A percentile compares a stretch with the other conserved stretches of the same genome.
phyloP scores from a whole-genome alignment of 1,284 basidiomycete genomes.

The Ustilago vetiveriae region DNA sequence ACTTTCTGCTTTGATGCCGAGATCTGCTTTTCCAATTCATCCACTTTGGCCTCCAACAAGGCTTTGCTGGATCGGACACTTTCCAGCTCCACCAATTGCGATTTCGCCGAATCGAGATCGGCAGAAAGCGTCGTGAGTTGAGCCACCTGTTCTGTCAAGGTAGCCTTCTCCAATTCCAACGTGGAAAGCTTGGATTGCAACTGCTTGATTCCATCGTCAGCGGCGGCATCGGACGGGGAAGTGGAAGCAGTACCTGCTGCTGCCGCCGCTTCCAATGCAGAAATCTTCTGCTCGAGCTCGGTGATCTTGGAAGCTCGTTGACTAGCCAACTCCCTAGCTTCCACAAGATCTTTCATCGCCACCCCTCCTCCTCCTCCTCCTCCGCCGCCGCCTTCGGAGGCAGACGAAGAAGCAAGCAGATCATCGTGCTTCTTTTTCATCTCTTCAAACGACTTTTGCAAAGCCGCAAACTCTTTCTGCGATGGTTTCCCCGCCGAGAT shows the following conservation, averaged over 20 bases:
- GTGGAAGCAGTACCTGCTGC: too few species aligned
- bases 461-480: conserved; percentile 22
- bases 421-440: conserved; percentile 43
- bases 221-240: neutral
- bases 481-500: conserved; percentile 26
- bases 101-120: neutral
- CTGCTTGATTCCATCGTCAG: neutral
- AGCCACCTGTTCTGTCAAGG: conserved; percentile 6
- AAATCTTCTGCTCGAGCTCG: conserved; percentile 16
- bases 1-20: conserved; percentile 75
- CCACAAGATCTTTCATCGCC: conserved; percentile 30
- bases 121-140: neutral
- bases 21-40: conserved; percentile 8
- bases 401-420: neutral
- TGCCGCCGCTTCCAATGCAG: conserved; percentile 5
- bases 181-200: conserved; percentile 10
- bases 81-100: conserved; percentile 5
- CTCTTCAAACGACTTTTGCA: conserved; percentile 34
- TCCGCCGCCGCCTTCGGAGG: neutral
- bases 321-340: conserved; percentile 13
- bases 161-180: conserved; percentile 5
- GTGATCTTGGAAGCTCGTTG: conserved; percentile 13
- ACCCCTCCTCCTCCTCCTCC: neutral
- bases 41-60: conserved; percentile 10
- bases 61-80: too few species aligned